Evolutionary conservation across 495 filamentous ascomycete species (phyloP).

Genomic region (Lentithecium fluviatile): DNA sequence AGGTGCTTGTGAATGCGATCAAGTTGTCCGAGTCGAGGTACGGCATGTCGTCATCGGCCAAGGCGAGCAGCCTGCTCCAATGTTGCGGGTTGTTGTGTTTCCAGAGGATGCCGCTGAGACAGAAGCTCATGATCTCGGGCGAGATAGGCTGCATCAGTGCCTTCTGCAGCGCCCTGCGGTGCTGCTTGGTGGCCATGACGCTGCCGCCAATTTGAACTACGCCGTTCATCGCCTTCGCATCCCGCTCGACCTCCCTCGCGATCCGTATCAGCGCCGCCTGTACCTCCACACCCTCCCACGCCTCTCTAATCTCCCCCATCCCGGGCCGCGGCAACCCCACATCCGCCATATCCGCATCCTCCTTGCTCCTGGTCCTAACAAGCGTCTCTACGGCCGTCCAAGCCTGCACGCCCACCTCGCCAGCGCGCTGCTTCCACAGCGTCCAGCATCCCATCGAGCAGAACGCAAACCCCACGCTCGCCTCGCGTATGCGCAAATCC

Average conservation of each 20-base stretch:
- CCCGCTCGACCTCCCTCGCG: conserved; percentile 16
- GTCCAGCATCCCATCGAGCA: conserved; percentile 34
- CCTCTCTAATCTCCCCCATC: conserved; percentile 14
- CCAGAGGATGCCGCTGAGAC: conserved; percentile 35
- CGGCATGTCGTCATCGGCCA: conserved; percentile 34
- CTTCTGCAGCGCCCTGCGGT: conserved; percentile 20
- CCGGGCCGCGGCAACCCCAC: conserved; percentile 19
- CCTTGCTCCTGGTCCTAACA: conserved; percentile 17
- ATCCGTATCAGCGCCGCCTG: conserved; percentile 25
- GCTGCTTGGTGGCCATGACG: conserved; percentile 22
- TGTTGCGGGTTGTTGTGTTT: conserved; percentile 12
- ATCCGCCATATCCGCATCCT: conserved; percentile 31
- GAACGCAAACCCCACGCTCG: conserved; percentile 37
- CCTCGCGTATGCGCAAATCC: conserved; percentile 31
- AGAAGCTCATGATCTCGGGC: conserved; percentile 37
- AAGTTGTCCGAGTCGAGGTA: conserved; percentile 38
- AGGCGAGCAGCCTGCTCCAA: conserved; percentile 20
- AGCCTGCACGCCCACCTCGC: conserved; percentile 34
- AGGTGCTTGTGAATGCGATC: conserved; percentile 32
- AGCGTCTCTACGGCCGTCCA: conserved; percentile 32
- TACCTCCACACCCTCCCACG: conserved; percentile 17
- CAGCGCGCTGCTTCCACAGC: conserved; percentile 28
- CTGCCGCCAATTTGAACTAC: not conserved
- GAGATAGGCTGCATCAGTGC: conserved; percentile 21
- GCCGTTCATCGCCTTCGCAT: not conserved